A percentile compares a stretch with the other conserved stretches of the same genome.
Evolutionary conservation across 441 rosid species (phyloP).

Genomic region (Iberis amara): DNA sequence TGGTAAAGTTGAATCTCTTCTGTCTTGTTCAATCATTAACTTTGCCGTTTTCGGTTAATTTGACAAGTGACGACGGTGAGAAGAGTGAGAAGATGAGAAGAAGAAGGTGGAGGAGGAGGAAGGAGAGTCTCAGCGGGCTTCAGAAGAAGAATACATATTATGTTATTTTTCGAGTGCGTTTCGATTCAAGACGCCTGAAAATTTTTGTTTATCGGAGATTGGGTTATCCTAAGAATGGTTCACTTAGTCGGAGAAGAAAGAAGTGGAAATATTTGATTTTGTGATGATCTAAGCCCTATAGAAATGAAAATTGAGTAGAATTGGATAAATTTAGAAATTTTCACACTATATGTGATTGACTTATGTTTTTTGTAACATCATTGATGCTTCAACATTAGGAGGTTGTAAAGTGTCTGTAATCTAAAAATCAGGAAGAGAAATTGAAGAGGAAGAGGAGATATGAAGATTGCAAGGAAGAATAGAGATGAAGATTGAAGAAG

Average conservation of each 20-base stretch:
- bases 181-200: slow-evolving; percentile 36
- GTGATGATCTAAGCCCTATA: no score
- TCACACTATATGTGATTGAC: no score
- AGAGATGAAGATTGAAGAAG: no score
- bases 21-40: slow-evolving; percentile 44
- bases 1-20: slow-evolving; percentile 35
- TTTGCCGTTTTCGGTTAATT: neutral
- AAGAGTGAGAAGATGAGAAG: slow-evolving; percentile 6
- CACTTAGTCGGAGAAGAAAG: slow-evolving; percentile 26
- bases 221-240: slow-evolving; percentile 48
- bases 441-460: no score
- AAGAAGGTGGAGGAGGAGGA: slow-evolving; percentile 20
- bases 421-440: no score
- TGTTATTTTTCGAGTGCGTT: slow-evolving; percentile 50
- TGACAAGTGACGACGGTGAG: neutral
- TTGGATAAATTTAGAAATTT: no score
- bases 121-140: slow-evolving; percentile 17
- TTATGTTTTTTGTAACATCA: no score
- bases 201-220: slow-evolving; percentile 41
- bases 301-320: no score
- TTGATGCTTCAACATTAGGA: no score
- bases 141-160: slow-evolving; percentile 26
- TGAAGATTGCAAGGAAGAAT: no score
- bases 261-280: no score
- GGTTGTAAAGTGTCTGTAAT: no score